These are phyloP conservation scores for Polyporus arcularius DNA, from an alignment of 768 basidiomycete genomes.

Conservation along the genomic window DNA sequence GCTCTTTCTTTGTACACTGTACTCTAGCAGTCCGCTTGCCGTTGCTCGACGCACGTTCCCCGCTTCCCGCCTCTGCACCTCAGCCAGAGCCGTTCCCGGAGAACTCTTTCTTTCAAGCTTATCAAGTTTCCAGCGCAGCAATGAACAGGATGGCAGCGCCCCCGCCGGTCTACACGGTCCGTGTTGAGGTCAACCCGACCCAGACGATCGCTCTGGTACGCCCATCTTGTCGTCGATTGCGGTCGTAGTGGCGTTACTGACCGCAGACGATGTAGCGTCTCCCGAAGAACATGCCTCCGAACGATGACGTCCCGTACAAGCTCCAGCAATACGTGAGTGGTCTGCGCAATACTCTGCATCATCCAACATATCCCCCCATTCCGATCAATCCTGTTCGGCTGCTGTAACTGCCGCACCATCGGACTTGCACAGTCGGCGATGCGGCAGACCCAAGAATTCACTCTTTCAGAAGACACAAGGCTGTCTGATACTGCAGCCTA, in stretches of 20 bases:
- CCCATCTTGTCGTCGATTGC: neutral
- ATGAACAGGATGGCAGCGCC: constrained; percentile 16
- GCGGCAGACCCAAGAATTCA: too few relatives aligned
- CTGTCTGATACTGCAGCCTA: too few relatives aligned
- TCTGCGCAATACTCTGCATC: too few relatives aligned
- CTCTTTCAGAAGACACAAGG: too few relatives aligned
- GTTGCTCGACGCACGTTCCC: constrained; percentile 9
- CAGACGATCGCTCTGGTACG: constrained; percentile 19
- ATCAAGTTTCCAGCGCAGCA: neutral
- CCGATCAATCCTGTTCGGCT: too few relatives aligned
- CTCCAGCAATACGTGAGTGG: constrained; percentile 38
- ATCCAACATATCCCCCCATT: too few relatives aligned
- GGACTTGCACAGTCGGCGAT: too few relatives aligned
- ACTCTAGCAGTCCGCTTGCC: constrained; percentile 21
- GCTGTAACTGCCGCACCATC: too few relatives aligned
- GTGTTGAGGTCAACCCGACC: constrained; percentile 3
- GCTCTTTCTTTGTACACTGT: constrained; percentile 12
- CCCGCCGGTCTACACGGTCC: constrained; percentile 3
- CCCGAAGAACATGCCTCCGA: constrained; percentile 19
- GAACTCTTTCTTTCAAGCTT: constrained; percentile 2
- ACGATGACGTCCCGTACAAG: constrained; percentile 24
- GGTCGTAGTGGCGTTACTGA: neutral
- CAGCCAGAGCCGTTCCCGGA: constrained; percentile 15
- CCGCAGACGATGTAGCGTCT: constrained; percentile 17
- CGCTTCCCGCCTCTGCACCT: neutral